Conservation (phyloP, 2,329 filamentous ascomycete species). For the Fusarium irregulare region DNA sequence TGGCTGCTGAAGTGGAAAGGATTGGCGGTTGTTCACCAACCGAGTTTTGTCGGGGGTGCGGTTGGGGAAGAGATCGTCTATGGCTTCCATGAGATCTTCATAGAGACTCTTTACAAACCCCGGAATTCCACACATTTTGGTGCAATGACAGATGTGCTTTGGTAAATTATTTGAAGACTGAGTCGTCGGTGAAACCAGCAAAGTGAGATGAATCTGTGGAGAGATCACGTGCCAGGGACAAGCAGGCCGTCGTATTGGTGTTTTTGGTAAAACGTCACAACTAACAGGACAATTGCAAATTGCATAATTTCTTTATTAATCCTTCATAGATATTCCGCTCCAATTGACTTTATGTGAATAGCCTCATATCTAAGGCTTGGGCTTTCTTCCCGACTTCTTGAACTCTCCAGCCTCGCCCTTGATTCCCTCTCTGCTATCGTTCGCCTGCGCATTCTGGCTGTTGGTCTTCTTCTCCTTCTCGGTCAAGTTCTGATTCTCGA, state of each 20-base stretch:
- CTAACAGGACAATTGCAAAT: background rate
- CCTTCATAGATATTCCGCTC: background rate
- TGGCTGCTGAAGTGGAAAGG: conserved; percentile 3
- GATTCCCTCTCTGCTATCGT: conserved; percentile 12
- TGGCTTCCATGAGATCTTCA: conserved; percentile 19
- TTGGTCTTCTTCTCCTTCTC: conserved; percentile 16
- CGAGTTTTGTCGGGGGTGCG: conserved; percentile 5
- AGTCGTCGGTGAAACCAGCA: background rate
- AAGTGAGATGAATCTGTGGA: background rate
- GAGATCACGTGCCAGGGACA: conserved; percentile 8
- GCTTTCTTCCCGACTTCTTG: conserved; percentile 19
- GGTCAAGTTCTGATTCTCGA: conserved; percentile 14
- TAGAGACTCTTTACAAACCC: conserved; percentile 11
- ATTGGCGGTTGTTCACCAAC: conserved; percentile 4
- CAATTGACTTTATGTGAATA: accelerated
- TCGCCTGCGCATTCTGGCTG: conserved; percentile 19
- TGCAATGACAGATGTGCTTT: background rate
- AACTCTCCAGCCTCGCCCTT: conserved; percentile 3
- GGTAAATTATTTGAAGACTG: background rate
- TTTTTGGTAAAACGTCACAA: background rate
- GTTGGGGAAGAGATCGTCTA: conserved; percentile 23
- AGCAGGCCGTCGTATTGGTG: background rate
- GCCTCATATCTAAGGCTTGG: background rate
- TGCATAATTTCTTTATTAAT: background rate
- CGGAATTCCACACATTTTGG: conserved; percentile 15